Evolutionary conservation across 164 flowering plant genomes (phyloP).

Genomic region (Paratinospora sagittata): DNA sequence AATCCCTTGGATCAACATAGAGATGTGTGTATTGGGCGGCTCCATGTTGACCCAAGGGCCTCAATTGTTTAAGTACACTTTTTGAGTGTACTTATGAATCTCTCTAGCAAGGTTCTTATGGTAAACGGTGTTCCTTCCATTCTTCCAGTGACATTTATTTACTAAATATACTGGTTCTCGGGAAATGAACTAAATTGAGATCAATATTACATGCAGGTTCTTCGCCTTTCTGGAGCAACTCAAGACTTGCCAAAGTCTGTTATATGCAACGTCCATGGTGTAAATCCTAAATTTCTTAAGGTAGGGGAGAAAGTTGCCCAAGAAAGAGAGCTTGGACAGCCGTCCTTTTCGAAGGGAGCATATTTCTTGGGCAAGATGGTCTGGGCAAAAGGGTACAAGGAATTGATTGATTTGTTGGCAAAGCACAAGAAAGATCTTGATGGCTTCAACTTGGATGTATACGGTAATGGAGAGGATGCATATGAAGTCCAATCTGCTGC

Average conservation of each 20-base stretch:
- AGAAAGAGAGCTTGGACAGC: conserved; percentile 69
- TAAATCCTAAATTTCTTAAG: conserved; percentile 81
- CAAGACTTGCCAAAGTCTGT: conserved; percentile 90
- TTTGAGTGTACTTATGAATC: not conserved
- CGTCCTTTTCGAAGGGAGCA: conserved; percentile 86
- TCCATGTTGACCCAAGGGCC: too few species aligned
- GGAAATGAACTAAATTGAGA: conserved; percentile 8
- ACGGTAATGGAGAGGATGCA: conserved; percentile 97
- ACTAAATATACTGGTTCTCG: not conserved
- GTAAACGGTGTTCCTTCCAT: not conserved
- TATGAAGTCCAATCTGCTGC: conserved; percentile 81
- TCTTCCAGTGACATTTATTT: too few species aligned
- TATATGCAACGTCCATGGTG: conserved; percentile 98
- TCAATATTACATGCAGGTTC: conserved; percentile 47
- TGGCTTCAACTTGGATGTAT: conserved; percentile 85
- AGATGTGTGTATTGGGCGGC: too few species aligned
- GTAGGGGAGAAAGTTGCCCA: conserved; percentile 85
- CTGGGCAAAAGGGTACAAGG: conserved; percentile 96
- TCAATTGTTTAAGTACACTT: not conserved
- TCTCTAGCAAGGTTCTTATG: not conserved
- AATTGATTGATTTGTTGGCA: conserved; percentile 73
- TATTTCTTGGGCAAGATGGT: conserved; percentile 98
- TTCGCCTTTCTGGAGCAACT: conserved; percentile 95
- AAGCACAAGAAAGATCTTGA: conserved; percentile 75
- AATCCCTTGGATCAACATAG: too few species aligned